Conservation (phyloP, 148 eudicot genomes). For the Rhododendron vialii region DNA sequence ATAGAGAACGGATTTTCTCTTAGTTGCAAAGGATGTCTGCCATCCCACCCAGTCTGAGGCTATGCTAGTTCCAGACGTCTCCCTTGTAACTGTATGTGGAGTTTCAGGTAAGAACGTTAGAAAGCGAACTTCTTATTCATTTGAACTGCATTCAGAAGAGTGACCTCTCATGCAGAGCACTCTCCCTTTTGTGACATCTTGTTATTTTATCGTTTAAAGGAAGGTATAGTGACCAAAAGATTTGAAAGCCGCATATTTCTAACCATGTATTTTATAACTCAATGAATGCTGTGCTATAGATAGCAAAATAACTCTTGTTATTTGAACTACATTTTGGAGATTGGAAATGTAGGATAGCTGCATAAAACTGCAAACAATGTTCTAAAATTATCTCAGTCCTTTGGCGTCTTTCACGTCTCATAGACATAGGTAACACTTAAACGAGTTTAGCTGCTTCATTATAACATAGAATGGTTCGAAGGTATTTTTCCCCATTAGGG, state of each 20-base stretch:
- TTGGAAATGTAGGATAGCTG: neutral
- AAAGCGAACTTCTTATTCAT: neutral
- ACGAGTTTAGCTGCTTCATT: neutral
- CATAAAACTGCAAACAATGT: conserved; percentile 10
- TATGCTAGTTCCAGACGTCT: neutral
- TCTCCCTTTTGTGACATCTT: neutral
- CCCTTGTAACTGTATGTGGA: neutral
- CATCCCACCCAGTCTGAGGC: neutral
- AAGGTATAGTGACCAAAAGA: neutral
- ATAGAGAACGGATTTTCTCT: neutral
- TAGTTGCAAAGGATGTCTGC: neutral
- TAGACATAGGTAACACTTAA: neutral
- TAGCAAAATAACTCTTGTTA: conserved; percentile 5
- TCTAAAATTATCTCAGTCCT: neutral
- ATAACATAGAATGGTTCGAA: neutral
- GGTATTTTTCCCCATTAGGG: neutral
- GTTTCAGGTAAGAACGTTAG: neutral
- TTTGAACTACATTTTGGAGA: neutral
- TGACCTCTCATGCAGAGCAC: neutral
- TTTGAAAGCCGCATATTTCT: conserved; percentile 5
- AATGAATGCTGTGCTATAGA: neutral
- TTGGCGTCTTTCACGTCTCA: neutral
- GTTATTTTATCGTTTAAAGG: neutral
- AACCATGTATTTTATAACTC: conserved; percentile 10
- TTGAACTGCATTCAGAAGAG: neutral